These are phyloP conservation scores for Paecilomyces sp. DNA, from an alignment of 2,329 filamentous ascomycete species.

Conservation along the genomic window DNA sequence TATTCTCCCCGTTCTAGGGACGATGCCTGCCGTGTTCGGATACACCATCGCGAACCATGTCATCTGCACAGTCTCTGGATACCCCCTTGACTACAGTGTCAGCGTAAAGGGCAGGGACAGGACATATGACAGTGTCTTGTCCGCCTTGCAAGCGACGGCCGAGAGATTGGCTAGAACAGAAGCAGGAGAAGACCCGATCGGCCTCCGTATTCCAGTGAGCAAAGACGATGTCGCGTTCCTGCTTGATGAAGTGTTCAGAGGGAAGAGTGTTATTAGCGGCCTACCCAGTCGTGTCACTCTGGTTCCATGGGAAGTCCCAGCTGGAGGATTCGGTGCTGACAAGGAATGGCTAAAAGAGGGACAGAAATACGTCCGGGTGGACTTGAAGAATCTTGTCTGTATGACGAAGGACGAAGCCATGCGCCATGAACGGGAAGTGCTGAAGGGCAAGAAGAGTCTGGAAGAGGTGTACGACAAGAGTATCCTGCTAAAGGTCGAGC, in stretches of 20 bases:
- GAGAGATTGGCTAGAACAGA: slow-evolving; percentile 61
- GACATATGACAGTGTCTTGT: slow-evolving; percentile 80
- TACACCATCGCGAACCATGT: slow-evolving; percentile 88
- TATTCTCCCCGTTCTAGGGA: slow-evolving; percentile 91
- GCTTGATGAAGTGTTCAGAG: slow-evolving; percentile 80
- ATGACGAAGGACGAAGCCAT: slow-evolving; percentile 89
- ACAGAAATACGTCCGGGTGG: slow-evolving; percentile 68
- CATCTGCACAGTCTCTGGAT: slow-evolving; percentile 71
- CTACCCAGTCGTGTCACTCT: slow-evolving; percentile 71
- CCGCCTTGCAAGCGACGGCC: slow-evolving; percentile 67
- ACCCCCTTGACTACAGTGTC: slow-evolving; percentile 73
- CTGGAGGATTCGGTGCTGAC: slow-evolving; percentile 53
- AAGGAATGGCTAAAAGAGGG: slow-evolving; percentile 52
- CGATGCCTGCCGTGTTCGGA: slow-evolving; percentile 95
- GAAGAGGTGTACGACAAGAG: slow-evolving; percentile 68
- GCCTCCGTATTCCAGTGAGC: slow-evolving; percentile 72
- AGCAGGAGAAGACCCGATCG: slow-evolving; percentile 50
- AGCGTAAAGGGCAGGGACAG: slow-evolving; percentile 78
- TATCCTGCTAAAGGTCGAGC: slow-evolving; percentile 60
- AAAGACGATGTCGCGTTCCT: slow-evolving; percentile 79
- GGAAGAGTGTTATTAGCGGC: slow-evolving; percentile 75
- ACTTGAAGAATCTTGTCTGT: slow-evolving; percentile 67
- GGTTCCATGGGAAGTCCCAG: slow-evolving; percentile 70
- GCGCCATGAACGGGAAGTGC: slow-evolving; percentile 70
- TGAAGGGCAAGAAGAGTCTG: slow-evolving; percentile 59